phyloP scores from a whole-genome alignment of 352 stramenopile genomes.

The Phytophthora sansomeana region DNA sequence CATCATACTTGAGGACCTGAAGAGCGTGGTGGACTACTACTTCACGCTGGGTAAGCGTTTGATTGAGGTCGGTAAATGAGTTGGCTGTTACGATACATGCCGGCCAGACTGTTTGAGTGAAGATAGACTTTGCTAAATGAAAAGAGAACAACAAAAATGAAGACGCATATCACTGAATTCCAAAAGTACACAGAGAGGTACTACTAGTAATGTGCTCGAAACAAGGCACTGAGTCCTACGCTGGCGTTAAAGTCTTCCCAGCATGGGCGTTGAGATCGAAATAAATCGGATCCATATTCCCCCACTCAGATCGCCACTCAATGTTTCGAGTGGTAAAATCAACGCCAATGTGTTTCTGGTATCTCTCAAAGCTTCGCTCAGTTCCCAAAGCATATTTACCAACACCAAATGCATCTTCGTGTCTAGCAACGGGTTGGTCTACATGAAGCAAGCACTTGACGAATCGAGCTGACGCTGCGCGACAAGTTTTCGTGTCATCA shows the following conservation, averaged over 20 bases:
- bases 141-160: not conserved
- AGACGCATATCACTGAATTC: not conserved
- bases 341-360: conserved; percentile 63
- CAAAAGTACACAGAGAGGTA: no score
- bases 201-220: no score
- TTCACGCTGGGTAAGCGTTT: conserved; percentile 73
- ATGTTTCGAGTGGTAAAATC: conserved; percentile 50
- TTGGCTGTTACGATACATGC: not conserved
- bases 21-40: conserved; percentile 73
- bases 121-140: conserved; percentile 5
- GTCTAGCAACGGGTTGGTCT: conserved; percentile 3
- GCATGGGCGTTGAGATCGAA: conserved; percentile 55
- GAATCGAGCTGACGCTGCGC: conserved; percentile 33
- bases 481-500: conserved; percentile 34
- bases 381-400: conserved; percentile 38
- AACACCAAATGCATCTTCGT: not conserved
- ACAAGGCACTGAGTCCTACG: conserved; percentile 1
- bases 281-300: conserved; percentile 61
- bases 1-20: conserved; percentile 75
- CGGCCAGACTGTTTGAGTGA: not conserved
- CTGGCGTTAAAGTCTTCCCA: conserved; percentile 14
- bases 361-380: conserved; percentile 50
- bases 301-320: conserved; percentile 68
- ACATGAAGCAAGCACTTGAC: conserved; percentile 39
- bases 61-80: conserved; percentile 56